Evolutionary conservation across 225 moss, liverwort and hornwort species (phyloP), one percentile per base, ranked within the genome.

Genomic region (Climacium dendroides): DNA sequence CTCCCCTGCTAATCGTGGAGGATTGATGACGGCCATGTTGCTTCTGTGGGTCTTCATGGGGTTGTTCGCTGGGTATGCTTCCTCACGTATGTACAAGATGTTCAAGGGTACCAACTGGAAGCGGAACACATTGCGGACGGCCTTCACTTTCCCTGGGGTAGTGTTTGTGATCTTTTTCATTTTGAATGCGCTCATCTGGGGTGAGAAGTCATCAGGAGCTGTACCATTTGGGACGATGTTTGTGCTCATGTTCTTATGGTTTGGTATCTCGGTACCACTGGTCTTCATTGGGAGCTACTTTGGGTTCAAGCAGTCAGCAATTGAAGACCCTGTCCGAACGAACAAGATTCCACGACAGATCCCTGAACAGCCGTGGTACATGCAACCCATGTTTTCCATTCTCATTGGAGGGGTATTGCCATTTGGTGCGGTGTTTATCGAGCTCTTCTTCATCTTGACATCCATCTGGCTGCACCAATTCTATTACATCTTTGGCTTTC

Each of bases 31-130:
- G 2, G 97, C 97, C 64, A 98, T 98, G 97, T 69, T 98, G 87
- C 96, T 98, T 29, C 91, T 98, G 71, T 98, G 97, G 97, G 97
- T 96, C 63, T 96, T 98, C 92, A 98, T 98, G 97, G 97, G 97
- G 61, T 75, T 98, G 63, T 96, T 98, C 53, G 97, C 97, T 15
- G 97, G 97, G 64, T 98, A 98, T 73, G 90, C 97, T 34, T 98
- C 97, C 18, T 96, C 97, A 48, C 94, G 97, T 74, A 92, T 98
- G 77, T 98, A 96, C 92, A 98, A 98, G 91, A 96, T 94, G 91
- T 98, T 98, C 85, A 96, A 96, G 89, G 97, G 97, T 52, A 96
- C 93, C 25, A 94, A 98, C 82, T 98, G 97, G 97, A 98, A 98
- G 90, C 81, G 93, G 90, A 98, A 96, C 76, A 98, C 97, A 25